Percentiles rank a stretch among this genome's conserved stretches.
Evolutionary conservation across 257 asterid species (phyloP).

Genomic region (Sherardia arvensis): DNA sequence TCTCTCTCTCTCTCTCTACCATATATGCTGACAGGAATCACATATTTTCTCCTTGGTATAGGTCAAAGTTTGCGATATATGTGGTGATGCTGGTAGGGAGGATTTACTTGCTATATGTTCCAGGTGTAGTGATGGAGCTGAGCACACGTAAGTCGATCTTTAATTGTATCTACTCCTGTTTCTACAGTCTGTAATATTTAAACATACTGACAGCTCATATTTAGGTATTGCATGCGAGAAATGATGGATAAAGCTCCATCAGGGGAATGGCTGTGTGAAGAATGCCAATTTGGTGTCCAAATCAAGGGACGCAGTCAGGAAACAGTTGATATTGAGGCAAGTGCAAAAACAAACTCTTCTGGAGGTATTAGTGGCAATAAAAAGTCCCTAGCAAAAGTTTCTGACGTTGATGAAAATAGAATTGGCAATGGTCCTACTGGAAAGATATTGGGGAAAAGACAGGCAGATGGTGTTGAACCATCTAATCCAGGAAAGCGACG

Average conservation of each 20-base stretch:
- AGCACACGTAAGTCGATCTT: constrained; percentile 68
- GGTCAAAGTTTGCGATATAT: constrained; percentile 96
- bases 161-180: constrained; percentile 1
- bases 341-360: constrained; percentile 42
- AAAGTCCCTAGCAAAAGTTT: constrained; percentile 29
- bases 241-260: constrained; percentile 65
- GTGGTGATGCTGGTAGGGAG: constrained; percentile 95
- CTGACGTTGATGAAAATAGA: constrained; percentile 16
- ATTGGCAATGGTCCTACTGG: constrained; percentile 5
- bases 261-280: constrained; percentile 91
- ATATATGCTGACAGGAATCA: background rate
- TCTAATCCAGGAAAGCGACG: constrained; percentile 54
- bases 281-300: constrained; percentile 51
- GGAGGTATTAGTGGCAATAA: constrained; percentile 20
- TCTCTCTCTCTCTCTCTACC: background rate
- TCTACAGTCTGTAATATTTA: constrained; percentile 9
- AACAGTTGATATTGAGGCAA: constrained; percentile 33
- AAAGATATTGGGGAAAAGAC: constrained; percentile 50
- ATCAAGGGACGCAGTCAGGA: constrained; percentile 34
- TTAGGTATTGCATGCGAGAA: constrained; percentile 87
- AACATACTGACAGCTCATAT: constrained; percentile 16
- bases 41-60: constrained; percentile 22
- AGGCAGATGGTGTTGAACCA: constrained; percentile 59
- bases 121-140: constrained; percentile 88
- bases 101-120: constrained; percentile 84